These are phyloP conservation scores for Hymenoscyphus albidus DNA, from an alignment of 2,329 filamentous ascomycete species.

Conservation along the genomic window DNA sequence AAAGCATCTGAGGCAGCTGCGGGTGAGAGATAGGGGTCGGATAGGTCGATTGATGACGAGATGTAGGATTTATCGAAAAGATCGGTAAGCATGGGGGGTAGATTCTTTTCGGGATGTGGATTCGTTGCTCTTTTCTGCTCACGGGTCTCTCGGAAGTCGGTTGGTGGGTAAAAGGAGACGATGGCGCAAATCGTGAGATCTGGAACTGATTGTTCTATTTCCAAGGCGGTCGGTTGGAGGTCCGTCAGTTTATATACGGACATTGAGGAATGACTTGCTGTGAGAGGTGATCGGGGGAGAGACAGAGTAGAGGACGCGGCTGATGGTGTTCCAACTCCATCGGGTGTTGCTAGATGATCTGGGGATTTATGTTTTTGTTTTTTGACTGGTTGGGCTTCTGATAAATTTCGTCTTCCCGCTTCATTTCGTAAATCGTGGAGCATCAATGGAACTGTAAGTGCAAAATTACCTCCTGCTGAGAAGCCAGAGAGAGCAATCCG, in stretches of 20 bases:
- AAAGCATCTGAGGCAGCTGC: constrained; percentile 51
- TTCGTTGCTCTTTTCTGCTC: constrained; percentile 53
- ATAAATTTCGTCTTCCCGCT: constrained; percentile 38
- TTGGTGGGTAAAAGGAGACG: constrained; percentile 58
- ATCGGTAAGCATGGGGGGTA: constrained; percentile 55
- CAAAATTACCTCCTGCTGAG: constrained; percentile 46
- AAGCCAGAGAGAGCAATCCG: constrained; percentile 60
- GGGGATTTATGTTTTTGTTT: neutral
- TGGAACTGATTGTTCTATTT: constrained; percentile 35
- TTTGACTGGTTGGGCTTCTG: constrained; percentile 8
- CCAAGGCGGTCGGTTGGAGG: constrained; percentile 33
- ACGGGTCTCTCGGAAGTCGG: constrained; percentile 57
- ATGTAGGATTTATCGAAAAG: constrained; percentile 62
- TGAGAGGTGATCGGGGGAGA: constrained; percentile 12
- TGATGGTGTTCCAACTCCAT: neutral
- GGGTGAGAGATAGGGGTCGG: constrained; percentile 55
- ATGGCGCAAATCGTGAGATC: constrained; percentile 49
- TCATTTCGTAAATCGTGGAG: constrained; percentile 41
- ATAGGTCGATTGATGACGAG: constrained; percentile 43
- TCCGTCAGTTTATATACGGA: constrained; percentile 30
- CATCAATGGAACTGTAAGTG: constrained; percentile 39
- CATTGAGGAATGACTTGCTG: constrained; percentile 9
- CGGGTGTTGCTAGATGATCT: neutral
- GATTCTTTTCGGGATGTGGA: constrained; percentile 52
- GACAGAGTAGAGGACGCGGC: constrained; percentile 17